Percentiles rank a stretch among this genome's conserved stretches.
phyloP scores from a whole-genome alignment of 495 filamentous ascomycete genomes.

The Trypethelium eluteriae region DNA sequence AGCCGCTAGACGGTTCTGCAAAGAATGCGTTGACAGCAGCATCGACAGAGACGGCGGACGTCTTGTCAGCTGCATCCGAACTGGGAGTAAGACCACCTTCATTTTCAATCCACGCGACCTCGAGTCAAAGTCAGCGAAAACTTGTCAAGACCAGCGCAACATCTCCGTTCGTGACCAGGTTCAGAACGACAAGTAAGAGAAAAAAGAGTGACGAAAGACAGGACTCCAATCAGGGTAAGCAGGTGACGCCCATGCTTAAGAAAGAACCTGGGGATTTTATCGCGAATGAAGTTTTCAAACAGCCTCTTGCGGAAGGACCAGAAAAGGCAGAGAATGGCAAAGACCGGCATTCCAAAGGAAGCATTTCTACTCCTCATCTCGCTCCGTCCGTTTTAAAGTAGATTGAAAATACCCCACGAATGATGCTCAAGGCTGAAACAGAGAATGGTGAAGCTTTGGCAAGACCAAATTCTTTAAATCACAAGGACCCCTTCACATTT shows the following conservation, averaged over 20 bases:
- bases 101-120: no score
- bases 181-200: background rate
- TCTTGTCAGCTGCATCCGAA: no score
- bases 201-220: background rate
- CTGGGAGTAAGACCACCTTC: no score
- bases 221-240: background rate
- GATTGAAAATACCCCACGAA: background rate
- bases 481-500: background rate
- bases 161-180: no score
- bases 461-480: background rate
- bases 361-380: background rate
- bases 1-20: background rate
- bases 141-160: no score
- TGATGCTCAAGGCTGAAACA: background rate
- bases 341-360: background rate
- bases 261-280: background rate
- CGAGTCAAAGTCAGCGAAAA: no score
- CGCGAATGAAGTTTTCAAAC: background rate
- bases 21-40: background rate
- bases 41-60: no score
- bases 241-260: background rate
- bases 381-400: background rate
- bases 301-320: background rate
- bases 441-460: background rate
- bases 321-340: background rate